phyloP scores from a whole-genome alignment of 2,329 filamentous ascomycete genomes.

The Nigrograna mackinnonii region DNA sequence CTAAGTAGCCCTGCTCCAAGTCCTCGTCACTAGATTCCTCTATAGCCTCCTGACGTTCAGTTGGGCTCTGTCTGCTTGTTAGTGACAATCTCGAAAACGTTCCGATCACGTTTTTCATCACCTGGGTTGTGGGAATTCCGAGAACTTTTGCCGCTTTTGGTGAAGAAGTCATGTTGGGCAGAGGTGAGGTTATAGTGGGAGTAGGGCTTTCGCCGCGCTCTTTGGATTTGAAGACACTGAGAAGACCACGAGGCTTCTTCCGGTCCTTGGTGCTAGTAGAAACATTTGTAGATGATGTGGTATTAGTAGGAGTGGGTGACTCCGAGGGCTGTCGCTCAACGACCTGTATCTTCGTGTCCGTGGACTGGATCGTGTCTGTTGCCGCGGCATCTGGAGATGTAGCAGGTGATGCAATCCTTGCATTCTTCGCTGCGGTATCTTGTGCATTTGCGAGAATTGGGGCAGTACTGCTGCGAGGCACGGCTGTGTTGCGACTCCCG shows the following conservation, averaged over 20 bases:
- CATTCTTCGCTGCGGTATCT: no score
- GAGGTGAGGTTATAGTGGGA: background rate
- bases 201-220: background rate
- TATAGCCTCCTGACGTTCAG: background rate
- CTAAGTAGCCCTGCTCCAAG: background rate
- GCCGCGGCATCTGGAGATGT: background rate
- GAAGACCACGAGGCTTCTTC: background rate
- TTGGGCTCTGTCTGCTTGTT: background rate
- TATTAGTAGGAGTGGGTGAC: background rate
- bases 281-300: background rate
- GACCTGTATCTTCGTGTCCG: background rate
- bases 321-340: background rate
- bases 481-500: no score
- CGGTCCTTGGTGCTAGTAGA: background rate
- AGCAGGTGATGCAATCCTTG: no score
- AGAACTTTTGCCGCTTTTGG: no score
- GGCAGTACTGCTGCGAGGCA: no score
- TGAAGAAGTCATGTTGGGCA: background rate
- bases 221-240: background rate
- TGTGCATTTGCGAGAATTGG: no score
- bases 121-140: background rate
- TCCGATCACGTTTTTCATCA: background rate
- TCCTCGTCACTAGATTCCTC: background rate
- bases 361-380: background rate
- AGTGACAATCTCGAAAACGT: background rate